phyloP scores from a whole-genome alignment of 2,329 filamentous ascomycete genomes.

The Colletotrichum sp. region DNA sequence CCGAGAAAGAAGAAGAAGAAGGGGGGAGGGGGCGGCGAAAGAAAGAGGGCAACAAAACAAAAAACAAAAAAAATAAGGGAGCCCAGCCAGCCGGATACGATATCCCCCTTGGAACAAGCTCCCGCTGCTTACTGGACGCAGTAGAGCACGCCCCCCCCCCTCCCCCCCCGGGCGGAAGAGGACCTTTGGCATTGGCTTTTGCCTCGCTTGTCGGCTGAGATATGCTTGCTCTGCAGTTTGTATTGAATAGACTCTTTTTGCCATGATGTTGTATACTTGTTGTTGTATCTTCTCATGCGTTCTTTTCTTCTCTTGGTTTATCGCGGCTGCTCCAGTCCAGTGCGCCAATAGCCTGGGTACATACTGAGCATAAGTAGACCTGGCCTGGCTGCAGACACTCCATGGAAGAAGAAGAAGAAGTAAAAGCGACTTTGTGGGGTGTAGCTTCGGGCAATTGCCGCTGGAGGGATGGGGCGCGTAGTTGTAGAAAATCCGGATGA shows the following conservation, averaged over 20 bases:
- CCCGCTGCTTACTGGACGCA: neutral
- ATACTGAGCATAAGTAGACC: neutral
- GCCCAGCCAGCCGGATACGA: neutral
- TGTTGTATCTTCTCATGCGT: neutral
- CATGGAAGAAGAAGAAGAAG: neutral
- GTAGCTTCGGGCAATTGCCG: neutral
- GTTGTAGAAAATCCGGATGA: neutral
- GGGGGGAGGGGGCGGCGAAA: too few relatives aligned
- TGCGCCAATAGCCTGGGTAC: neutral
- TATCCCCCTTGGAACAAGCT: neutral
- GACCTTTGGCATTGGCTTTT: too few relatives aligned
- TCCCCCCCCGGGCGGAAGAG: too few relatives aligned
- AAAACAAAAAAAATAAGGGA: too few relatives aligned
- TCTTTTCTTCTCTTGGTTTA: neutral
- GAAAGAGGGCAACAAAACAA: neutral
- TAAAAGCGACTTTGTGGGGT: neutral
- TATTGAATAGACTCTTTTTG: neutral
- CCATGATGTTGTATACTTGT: neutral
- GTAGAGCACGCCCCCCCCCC: too few relatives aligned
- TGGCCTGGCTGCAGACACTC: neutral
- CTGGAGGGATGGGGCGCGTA: neutral
- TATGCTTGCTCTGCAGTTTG: too few relatives aligned
- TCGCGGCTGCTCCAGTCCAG: neutral
- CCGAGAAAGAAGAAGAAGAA: neutral
- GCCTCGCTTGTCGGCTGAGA: too few relatives aligned